Evolutionary conservation across 768 basidiomycete species (phyloP).

Genomic region (button mushroom (Agaricus bisporus)): DNA sequence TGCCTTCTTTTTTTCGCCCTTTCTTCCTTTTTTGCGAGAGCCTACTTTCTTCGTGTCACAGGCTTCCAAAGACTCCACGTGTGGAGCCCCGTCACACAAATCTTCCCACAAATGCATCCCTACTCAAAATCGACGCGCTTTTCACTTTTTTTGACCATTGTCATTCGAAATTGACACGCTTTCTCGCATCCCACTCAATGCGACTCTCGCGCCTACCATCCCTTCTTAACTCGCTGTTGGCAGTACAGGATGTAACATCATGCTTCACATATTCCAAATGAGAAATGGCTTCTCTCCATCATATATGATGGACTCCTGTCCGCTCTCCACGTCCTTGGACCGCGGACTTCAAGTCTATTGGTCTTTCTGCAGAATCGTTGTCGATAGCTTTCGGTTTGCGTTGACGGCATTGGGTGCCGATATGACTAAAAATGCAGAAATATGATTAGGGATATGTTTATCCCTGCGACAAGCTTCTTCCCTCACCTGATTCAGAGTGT

Average conservation of each 20-base stretch:
- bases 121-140: too few relatives aligned
- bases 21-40: too few relatives aligned
- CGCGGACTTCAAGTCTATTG: constrained; percentile 1
- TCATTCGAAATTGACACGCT: too few relatives aligned
- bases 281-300: constrained; percentile 29
- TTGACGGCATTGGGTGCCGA: constrained; percentile 53
- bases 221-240: constrained; percentile 3
- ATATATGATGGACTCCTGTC: constrained; percentile 26
- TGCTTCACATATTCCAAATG: constrained; percentile 20
- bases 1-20: too few relatives aligned
- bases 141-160: too few relatives aligned
- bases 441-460: background rate
- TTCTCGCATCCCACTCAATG: background rate
- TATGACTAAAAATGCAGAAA: constrained; percentile 26
- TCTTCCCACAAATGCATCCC: too few relatives aligned
- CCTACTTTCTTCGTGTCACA: too few relatives aligned
- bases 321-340: background rate
- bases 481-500: constrained; percentile 17
- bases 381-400: constrained; percentile 32
- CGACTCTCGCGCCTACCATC: background rate
- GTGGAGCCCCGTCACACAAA: too few relatives aligned
- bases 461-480: background rate
- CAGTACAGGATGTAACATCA: constrained; percentile 23
- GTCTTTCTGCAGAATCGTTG: constrained; percentile 16
- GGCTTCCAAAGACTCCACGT: too few relatives aligned